Evolutionary conservation across 768 basidiomycete genomes (phyloP).

Genomic region (Rhizopogon sp.): DNA sequence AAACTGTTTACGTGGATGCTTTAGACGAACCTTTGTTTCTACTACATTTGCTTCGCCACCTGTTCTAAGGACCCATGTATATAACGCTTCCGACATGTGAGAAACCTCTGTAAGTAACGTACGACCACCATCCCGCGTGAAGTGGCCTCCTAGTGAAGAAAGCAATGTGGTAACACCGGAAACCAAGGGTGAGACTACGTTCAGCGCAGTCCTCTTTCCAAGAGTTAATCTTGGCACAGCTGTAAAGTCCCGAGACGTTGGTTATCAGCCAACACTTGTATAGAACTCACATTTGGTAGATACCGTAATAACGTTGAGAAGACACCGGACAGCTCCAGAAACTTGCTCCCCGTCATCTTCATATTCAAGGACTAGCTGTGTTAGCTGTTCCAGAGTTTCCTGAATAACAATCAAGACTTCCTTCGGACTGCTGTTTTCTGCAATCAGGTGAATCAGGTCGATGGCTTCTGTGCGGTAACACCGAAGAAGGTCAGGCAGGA

Average conservation of each 20-base stretch:
- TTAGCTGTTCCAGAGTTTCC: slow-evolving; percentile 31
- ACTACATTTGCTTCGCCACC: not conserved
- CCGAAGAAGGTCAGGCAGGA: slow-evolving; percentile 33
- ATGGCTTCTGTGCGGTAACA: slow-evolving; percentile 22
- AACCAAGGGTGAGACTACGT: slow-evolving; percentile 17
- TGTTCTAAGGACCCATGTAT: slow-evolving; percentile 11
- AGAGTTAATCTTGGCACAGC: slow-evolving; percentile 20
- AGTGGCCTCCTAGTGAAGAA: slow-evolving; percentile 9
- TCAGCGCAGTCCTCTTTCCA: slow-evolving; percentile 18
- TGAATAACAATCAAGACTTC: slow-evolving; percentile 38
- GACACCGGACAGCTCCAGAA: slow-evolving; percentile 5
- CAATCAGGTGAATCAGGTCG: slow-evolving; percentile 29
- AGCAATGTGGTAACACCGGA: slow-evolving; percentile 9
- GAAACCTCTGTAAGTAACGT: slow-evolving; percentile 14
- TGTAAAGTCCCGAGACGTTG: slow-evolving; percentile 2
- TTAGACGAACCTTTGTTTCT: slow-evolving; percentile 17
- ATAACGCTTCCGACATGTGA: slow-evolving; percentile 10
- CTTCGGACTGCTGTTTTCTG: slow-evolving; percentile 30
- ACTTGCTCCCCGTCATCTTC: slow-evolving; percentile 17
- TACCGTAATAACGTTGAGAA: slow-evolving; percentile 13
- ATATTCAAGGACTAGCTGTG: slow-evolving; percentile 6
- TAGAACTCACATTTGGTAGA: slow-evolving; percentile 17
- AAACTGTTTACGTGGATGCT: not conserved
- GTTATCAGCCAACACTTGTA: not conserved
- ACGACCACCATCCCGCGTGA: slow-evolving; percentile 14